These are phyloP conservation scores for Piper betle DNA, from an alignment of 164 flowering plant genomes.

Conservation along the genomic window DNA sequence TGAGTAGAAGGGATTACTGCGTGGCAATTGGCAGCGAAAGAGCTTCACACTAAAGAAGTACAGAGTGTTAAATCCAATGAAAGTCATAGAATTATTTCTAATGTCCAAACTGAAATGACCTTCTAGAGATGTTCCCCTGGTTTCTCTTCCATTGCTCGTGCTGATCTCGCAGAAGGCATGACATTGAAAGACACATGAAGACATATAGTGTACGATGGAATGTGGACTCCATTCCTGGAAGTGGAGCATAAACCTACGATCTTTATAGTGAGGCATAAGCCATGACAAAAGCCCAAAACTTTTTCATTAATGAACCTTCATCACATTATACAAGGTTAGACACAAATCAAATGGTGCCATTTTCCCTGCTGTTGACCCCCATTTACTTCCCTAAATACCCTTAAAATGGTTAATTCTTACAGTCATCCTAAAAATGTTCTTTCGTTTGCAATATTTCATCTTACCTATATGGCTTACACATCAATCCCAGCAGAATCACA, in stretches of 20 bases:
- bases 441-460: no score
- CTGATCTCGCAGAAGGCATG: conserved; percentile 69
- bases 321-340: not conserved
- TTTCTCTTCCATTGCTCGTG: conserved; percentile 70
- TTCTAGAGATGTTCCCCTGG: conserved; percentile 40
- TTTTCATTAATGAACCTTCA: not conserved
- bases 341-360: no score
- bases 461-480: no score
- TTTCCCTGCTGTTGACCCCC: no score
- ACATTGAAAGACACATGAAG: conserved; percentile 83
- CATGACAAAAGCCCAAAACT: not conserved
- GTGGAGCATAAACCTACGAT: conserved; percentile 67
- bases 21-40: conserved; percentile 70
- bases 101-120: conserved; percentile 25
- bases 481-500: no score
- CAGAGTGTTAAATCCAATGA: not conserved
- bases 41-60: conserved; percentile 69
- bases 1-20: conserved; percentile 62
- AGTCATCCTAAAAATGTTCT: no score
- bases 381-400: no score
- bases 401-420: no score
- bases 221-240: conserved; percentile 42
- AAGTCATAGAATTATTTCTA: not conserved
- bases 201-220: conserved; percentile 73
- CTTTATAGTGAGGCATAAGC: not conserved